Evolutionary conservation across 352 stramenopile species (phyloP), one percentile per base, ranked within the genome.

Genomic region (Pythium pyrilobum): DNA sequence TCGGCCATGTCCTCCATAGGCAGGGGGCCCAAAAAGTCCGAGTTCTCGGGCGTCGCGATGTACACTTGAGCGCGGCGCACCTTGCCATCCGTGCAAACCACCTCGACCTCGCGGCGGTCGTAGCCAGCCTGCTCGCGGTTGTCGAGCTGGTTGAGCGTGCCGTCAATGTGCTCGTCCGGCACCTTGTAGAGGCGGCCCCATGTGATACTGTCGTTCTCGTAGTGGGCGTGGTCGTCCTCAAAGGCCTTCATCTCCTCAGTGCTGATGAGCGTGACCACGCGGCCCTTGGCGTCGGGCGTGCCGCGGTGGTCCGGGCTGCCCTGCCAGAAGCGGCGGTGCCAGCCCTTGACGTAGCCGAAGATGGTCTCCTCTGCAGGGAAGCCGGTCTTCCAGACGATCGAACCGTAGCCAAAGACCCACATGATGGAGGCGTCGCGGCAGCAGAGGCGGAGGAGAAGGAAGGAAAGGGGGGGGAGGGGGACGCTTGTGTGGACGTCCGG

Each of bases 141-240:
- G 61, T 95, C 85, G 16, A 96, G 73, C 49, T 92, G 76, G 27
- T 72, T 71, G 31, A 96, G 66, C 42, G 83, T 91, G 61, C 71
- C 68, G 23, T 74, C 38, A n/a, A 93, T 69, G 57, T 92, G 74
- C 54, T 89, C 74, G 47, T 86, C 74, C 7, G 80, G 77, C 11
- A 96, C 80, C 52, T 88, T 87, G 62, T 94, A 96, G 20, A 96
- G 66, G 11, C 79, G 77, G n/a, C 87, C 87, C 84, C 84, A 95
- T 6, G 80, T 90, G 50, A 89, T 82, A 42, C 67, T 68, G 60
- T 91, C 67, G 56, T 67, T 72, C 39, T 66, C 64, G 29, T 86
- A 38, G 54, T 88, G 68, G n/a, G 77, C 75, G 56, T 84, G 69
- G 48, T 81, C 76, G 65, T 94, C 82, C 15, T 80, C 63, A 50